These are phyloP conservation scores for Dioscorea zingiberensis DNA, from an alignment of 106 monocot species.

Conservation along the genomic window DNA sequence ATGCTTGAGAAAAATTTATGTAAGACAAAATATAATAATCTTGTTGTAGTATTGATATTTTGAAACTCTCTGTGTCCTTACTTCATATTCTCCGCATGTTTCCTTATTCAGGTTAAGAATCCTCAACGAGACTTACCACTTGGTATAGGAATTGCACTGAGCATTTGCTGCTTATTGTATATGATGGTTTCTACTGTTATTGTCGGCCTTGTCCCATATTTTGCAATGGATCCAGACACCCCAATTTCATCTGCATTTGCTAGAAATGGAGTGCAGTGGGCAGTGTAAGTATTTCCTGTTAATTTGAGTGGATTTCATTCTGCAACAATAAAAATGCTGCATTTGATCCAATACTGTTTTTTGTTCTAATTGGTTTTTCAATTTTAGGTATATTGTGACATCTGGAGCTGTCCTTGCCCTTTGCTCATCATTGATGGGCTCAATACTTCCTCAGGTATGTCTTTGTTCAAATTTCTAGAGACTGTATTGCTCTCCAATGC, in stretches of 20 bases:
- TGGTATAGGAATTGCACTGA: conserved; percentile 71
- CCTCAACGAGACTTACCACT: conserved; percentile 88
- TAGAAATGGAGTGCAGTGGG: conserved; percentile 85
- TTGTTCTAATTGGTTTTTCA: conserved; percentile 4
- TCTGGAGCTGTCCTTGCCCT: conserved; percentile 88
- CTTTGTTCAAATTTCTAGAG: not conserved
- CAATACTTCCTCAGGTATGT: conserved; percentile 87
- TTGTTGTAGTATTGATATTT: no score
- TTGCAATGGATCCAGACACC: conserved; percentile 93
- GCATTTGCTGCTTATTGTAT: conserved; percentile 78
- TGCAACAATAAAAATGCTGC: not conserved
- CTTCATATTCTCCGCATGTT: not conserved
- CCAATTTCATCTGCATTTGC: conserved; percentile 96
- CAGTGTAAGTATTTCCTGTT: conserved; percentile 39
- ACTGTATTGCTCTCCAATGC: no score
- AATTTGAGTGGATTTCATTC: not conserved
- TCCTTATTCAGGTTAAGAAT: conserved; percentile 68
- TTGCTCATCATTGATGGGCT: conserved; percentile 93
- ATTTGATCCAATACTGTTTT: not conserved
- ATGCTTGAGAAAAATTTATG: no score
- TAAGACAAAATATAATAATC: no score
- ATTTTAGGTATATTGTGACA: conserved; percentile 70
- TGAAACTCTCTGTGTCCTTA: no score
- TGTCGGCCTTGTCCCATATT: conserved; percentile 94
- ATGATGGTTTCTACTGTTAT: conserved; percentile 92